Conservation (phyloP, 306 rosid genomes). For the Lupinus albus region DNA sequence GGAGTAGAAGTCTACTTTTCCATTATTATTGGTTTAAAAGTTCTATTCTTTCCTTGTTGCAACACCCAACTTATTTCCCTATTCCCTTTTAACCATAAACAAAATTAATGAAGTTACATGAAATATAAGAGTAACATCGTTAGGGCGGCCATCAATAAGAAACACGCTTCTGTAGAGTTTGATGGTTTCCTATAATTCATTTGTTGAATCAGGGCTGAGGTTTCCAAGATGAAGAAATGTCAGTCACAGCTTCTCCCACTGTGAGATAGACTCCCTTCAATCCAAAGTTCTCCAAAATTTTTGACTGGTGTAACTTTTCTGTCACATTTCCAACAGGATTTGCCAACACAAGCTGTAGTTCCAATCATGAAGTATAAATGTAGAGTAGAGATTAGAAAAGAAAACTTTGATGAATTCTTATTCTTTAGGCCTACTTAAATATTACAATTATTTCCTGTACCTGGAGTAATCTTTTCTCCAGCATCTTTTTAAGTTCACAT, state of each 20-base stretch:
- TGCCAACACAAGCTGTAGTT: conserved; percentile 71
- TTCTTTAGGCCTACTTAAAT: not conserved
- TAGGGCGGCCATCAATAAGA: conserved; percentile 27
- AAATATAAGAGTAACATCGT: conserved; percentile 12
- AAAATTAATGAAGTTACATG: conserved; percentile 23
- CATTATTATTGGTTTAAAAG: not conserved
- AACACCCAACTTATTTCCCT: too few relatives aligned
- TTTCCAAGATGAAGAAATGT: conserved; percentile 56
- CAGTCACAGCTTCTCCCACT: conserved; percentile 81
- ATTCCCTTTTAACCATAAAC: conserved; percentile 33
- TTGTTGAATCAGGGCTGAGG: conserved; percentile 52
- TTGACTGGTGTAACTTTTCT: conserved; percentile 70
- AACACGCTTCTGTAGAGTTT: conserved; percentile 4
- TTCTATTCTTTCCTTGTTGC: conserved; percentile 12
- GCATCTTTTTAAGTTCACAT: conserved; percentile 64
- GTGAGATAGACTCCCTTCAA: conserved; percentile 66
- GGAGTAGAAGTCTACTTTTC: not conserved
- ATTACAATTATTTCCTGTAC: conserved; percentile 39
- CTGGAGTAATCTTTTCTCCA: conserved; percentile 69
- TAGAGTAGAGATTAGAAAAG: not conserved
- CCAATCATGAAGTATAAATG: conserved; percentile 27
- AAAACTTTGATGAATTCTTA: not conserved
- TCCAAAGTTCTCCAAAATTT: conserved; percentile 59
- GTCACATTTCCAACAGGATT: conserved; percentile 79
- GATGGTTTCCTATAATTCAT: conserved; percentile 37